Evolutionary conservation across 73 alveolate genomes (phyloP).

Genomic region (Symbiodinium natans): DNA sequence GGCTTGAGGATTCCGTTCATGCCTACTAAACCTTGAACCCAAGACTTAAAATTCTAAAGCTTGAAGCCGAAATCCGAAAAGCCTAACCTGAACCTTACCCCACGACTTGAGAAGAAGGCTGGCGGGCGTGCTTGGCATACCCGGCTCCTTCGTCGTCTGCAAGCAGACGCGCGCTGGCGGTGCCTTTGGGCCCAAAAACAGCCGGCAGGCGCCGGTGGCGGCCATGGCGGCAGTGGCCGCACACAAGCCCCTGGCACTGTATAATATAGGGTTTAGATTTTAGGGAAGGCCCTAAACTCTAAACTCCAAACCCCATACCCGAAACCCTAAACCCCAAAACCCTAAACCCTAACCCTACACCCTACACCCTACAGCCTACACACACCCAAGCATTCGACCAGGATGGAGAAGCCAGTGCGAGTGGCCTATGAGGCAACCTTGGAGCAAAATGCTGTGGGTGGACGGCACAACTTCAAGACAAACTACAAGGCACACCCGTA

Average conservation of each 20-base stretch:
- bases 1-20: too few species aligned
- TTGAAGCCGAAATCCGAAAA: background rate
- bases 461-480: constrained; percentile 59
- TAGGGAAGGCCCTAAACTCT: too few species aligned
- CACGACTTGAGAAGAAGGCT: background rate
- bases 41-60: background rate
- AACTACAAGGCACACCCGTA: constrained; percentile 64
- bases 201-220: constrained; percentile 70
- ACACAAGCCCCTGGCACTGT: constrained; percentile 15
- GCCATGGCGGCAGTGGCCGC: constrained; percentile 93
- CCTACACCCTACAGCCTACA: too few species aligned
- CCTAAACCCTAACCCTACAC: too few species aligned
- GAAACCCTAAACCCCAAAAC: too few species aligned
- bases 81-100: background rate
- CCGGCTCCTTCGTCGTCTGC: constrained; percentile 69
- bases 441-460: constrained; percentile 78
- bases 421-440: constrained; percentile 73
- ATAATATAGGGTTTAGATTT: background rate
- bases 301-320: too few species aligned
- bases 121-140: constrained; percentile 59
- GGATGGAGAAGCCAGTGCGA: constrained; percentile 67
- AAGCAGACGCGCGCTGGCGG: constrained; percentile 88
- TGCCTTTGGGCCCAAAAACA: constrained; percentile 88
- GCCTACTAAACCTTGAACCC: too few species aligned
- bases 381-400: too few species aligned